Conservation (phyloP, 495 filamentous ascomycete species). For the Staphylotrichum tortipilum region DNA sequence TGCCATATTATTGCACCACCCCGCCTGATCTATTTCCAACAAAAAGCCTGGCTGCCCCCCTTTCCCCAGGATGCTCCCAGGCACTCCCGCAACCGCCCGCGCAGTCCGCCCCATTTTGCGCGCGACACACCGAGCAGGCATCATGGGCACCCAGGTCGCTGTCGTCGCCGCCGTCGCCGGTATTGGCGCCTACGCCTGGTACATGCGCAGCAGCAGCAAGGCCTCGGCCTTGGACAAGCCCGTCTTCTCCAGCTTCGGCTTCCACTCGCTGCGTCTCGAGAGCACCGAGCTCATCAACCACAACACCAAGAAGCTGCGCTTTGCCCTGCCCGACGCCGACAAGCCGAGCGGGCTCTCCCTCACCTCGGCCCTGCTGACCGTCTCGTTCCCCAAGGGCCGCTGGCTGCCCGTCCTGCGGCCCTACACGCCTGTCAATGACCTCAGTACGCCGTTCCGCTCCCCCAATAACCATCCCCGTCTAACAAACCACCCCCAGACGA, state of each 20-base stretch:
- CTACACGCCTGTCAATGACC: slow-evolving; percentile 51
- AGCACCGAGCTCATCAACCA: slow-evolving; percentile 53
- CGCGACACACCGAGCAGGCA: slow-evolving; percentile 11
- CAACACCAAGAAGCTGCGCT: slow-evolving; percentile 57
- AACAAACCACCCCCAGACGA: slow-evolving; percentile 31
- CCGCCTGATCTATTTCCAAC: background rate
- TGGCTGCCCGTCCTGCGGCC: slow-evolving; percentile 48
- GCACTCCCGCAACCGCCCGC: too few relatives aligned
- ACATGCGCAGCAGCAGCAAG: slow-evolving; percentile 9
- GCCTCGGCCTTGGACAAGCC: slow-evolving; percentile 16
- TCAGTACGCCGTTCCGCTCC: slow-evolving; percentile 31
- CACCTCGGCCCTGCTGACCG: slow-evolving; percentile 49
- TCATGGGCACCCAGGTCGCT: slow-evolving; percentile 22
- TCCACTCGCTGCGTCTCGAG: slow-evolving; percentile 33
- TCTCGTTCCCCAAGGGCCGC: slow-evolving; percentile 43
- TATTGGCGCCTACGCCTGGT: slow-evolving; percentile 21
- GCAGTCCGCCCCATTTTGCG: slow-evolving; percentile 7
- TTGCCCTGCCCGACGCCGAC: slow-evolving; percentile 47
- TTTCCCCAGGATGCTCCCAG: slow-evolving; percentile 2
- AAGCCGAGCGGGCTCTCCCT: slow-evolving; percentile 43
- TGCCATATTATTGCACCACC: background rate
- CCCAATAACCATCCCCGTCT: background rate
- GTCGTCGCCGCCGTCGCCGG: slow-evolving; percentile 23
- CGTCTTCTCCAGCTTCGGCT: slow-evolving; percentile 24
- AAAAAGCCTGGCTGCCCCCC: background rate